phyloP scores from a whole-genome alignment of 176 grass and related monocot genomes.

The Musa beccarii region DNA sequence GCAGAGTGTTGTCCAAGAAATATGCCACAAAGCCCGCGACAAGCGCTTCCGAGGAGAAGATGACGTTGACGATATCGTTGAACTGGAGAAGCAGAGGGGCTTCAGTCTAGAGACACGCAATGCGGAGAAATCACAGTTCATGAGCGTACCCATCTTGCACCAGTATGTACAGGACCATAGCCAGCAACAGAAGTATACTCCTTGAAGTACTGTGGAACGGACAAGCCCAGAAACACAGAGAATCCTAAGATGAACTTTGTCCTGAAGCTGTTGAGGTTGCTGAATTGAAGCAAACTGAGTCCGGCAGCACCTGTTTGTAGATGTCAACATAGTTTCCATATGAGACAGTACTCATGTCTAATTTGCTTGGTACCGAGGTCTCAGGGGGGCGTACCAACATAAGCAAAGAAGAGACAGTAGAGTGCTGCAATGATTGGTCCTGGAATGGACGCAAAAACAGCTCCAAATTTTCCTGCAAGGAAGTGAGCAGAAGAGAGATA shows the following conservation, averaged over 20 bases:
- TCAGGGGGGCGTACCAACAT: conserved; percentile 33
- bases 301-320: conserved; percentile 63
- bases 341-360: not conserved
- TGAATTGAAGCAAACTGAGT: conserved; percentile 68
- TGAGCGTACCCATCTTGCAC: conserved; percentile 72
- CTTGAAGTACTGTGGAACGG: conserved; percentile 92
- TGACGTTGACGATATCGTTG: conserved; percentile 90
- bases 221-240: conserved; percentile 87
- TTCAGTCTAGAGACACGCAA: not conserved
- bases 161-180: conserved; percentile 72
- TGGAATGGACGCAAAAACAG: conserved; percentile 47
- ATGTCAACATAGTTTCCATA: conserved; percentile 16
- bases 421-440: conserved; percentile 27
- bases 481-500: not conserved
- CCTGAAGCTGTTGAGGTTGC: conserved; percentile 85
- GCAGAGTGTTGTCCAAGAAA: conserved; percentile 72
- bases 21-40: conserved; percentile 59
- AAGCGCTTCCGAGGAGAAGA: conserved; percentile 81
- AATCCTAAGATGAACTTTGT: conserved; percentile 84
- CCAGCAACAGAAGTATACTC: conserved; percentile 71
- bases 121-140: not conserved
- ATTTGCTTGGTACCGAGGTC: not conserved
- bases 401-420: conserved; percentile 46
- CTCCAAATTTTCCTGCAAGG: conserved; percentile 44
- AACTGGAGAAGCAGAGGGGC: conserved; percentile 33